Evolutionary conservation across 1,139 yeast genomes (phyloP).

Genomic region (Blastobotrys serpentis): DNA sequence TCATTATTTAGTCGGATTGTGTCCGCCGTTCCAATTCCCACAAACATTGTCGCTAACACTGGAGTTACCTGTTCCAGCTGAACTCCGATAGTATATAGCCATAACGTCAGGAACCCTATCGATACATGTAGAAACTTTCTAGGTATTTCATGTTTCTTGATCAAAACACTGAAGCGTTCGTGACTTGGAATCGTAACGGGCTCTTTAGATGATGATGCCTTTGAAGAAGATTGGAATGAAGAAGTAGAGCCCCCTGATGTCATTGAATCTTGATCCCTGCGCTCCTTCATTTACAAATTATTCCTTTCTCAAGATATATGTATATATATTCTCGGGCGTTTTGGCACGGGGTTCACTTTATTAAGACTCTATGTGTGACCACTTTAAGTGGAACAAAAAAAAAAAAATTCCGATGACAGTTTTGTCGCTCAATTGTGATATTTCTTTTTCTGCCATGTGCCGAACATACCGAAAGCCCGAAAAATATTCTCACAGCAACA

Average conservation of each 20-base stretch:
- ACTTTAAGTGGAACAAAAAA: background rate
- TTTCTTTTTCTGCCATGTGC: background rate
- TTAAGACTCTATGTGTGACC: no score
- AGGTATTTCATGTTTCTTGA: constrained; percentile 81
- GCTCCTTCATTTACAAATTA: background rate
- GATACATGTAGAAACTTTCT: constrained; percentile 85
- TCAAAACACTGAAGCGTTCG: constrained; percentile 48
- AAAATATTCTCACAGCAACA: no score
- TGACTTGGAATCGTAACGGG: constrained; percentile 35
- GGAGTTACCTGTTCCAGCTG: constrained; percentile 56
- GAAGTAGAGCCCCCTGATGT: background rate
- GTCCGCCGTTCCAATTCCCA: constrained; percentile 62
- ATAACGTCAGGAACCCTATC: constrained; percentile 77
- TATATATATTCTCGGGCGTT: background rate
- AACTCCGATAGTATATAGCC: constrained; percentile 64
- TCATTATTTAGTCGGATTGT: constrained; percentile 61
- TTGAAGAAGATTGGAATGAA: background rate
- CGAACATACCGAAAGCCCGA: background rate
- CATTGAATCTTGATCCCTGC: background rate
- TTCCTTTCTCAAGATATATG: no score
- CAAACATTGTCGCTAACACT: constrained; percentile 51
- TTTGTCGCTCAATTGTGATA: background rate
- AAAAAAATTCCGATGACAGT: background rate
- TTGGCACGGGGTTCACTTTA: background rate
- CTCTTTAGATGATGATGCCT: background rate